Conservation (phyloP, 768 basidiomycete species). For the Leucosporidium creatinivorum region DNA sequence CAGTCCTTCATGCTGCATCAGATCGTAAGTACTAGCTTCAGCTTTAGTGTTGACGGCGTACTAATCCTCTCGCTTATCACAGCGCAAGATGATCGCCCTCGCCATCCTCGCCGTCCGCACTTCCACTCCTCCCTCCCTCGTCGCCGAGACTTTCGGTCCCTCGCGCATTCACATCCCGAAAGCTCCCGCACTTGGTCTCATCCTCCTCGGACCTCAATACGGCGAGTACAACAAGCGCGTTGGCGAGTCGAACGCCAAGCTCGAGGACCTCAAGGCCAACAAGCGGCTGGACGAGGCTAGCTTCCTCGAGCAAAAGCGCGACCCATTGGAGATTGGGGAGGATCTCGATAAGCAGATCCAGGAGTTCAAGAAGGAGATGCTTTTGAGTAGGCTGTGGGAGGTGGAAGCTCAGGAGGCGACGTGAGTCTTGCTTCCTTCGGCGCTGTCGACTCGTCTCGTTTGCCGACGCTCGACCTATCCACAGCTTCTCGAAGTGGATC, state of each 20-base stretch:
- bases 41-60: background rate
- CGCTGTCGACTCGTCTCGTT: slow-evolving; percentile 3
- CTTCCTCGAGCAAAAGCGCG: slow-evolving; percentile 45
- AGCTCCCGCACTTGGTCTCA: slow-evolving; percentile 86
- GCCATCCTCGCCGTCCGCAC: slow-evolving; percentile 74
- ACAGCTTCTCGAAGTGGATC: slow-evolving; percentile 78
- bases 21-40: slow-evolving; percentile 48
- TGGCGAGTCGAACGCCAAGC: slow-evolving; percentile 34
- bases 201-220: slow-evolving; percentile 61
- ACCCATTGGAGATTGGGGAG: slow-evolving; percentile 37
- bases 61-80: slow-evolving; percentile 14
- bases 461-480: background rate
- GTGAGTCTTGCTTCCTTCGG: slow-evolving; percentile 40
- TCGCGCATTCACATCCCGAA: slow-evolving; percentile 77
- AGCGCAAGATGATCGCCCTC: slow-evolving; percentile 96
- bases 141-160: slow-evolving; percentile 66
- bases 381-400: slow-evolving; percentile 77
- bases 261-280: slow-evolving; percentile 20
- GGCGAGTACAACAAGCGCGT: slow-evolving; percentile 44
- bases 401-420: slow-evolving; percentile 71
- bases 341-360: slow-evolving; percentile 63
- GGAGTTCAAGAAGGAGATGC: slow-evolving; percentile 72
- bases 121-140: slow-evolving; percentile 61
- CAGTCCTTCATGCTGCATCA: slow-evolving; percentile 99
- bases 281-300: slow-evolving; percentile 28